phyloP scores from a whole-genome alignment of 441 rosid genomes.

The Arabidopsis hybrid region DNA sequence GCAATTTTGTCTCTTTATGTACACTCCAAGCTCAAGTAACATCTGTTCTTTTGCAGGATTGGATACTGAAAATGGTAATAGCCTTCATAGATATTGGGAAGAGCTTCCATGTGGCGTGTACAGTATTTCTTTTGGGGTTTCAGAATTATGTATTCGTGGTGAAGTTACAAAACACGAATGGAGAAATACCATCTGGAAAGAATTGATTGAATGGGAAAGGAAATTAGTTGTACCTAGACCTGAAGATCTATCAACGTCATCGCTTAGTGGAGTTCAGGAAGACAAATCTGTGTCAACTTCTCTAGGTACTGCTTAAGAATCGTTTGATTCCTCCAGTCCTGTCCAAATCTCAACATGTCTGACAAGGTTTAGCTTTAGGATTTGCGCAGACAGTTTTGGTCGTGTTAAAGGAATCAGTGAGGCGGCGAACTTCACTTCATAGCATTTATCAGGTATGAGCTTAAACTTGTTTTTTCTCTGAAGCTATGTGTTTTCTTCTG shows the following conservation, averaged over 20 bases:
- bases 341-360: constrained; percentile 14
- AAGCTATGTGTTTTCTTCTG: neutral
- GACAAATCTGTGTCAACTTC: constrained; percentile 24
- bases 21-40: neutral
- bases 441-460: constrained; percentile 63
- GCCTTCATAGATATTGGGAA: constrained; percentile 64
- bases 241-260: constrained; percentile 47
- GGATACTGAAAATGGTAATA: constrained; percentile 56
- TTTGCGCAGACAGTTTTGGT: constrained; percentile 63
- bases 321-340: neutral
- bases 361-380: constrained; percentile 47
- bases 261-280: constrained; percentile 30
- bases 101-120: constrained; percentile 91
- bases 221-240: constrained; percentile 60
- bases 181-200: constrained; percentile 55
- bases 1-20: constrained; percentile 16
- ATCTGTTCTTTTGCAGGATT: constrained; percentile 48
- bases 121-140: constrained; percentile 57
- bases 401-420: constrained; percentile 70
- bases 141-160: constrained; percentile 50
- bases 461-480: neutral
- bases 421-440: constrained; percentile 64
- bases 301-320: constrained; percentile 36
- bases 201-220: constrained; percentile 82
- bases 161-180: constrained; percentile 69